phyloP scores from a whole-genome alignment of 2,329 filamentous ascomycete genomes.

The Parastagonospora avenae region DNA sequence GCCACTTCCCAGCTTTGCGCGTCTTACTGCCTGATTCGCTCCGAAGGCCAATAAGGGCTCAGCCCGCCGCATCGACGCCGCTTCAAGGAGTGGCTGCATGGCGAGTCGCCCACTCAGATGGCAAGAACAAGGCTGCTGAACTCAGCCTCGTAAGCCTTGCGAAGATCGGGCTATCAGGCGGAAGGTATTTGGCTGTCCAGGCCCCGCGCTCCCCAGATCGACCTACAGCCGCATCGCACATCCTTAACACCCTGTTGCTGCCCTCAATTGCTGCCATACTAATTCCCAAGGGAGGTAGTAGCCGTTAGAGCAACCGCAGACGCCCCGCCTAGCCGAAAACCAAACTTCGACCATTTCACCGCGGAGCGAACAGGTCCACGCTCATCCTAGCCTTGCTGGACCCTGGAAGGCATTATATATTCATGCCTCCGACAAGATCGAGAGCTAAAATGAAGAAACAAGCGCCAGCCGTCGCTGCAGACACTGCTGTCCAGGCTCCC shows the following conservation, averaged over 20 bases:
- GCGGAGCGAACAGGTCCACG: constrained; percentile 12
- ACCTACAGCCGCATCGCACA: constrained; percentile 26
- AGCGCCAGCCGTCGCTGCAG: constrained; percentile 26
- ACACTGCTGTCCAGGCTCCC: constrained; percentile 27
- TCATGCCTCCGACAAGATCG: constrained; percentile 42
- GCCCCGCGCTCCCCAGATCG: constrained; percentile 37
- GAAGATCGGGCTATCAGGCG: constrained; percentile 45
- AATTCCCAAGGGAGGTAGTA: constrained; percentile 29
- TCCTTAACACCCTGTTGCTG: constrained; percentile 25
- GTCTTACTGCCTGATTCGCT: constrained; percentile 35
- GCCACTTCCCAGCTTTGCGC: constrained; percentile 27
- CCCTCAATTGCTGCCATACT: constrained; percentile 15
- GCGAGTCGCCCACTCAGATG: constrained; percentile 43
- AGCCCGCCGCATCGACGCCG: constrained; percentile 42
- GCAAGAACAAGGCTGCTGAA: constrained; percentile 46
- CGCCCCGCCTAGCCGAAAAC: constrained; percentile 37
- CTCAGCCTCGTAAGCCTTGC: constrained; percentile 45
- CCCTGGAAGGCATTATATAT: constrained; percentile 15
- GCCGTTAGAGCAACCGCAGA: constrained; percentile 31
- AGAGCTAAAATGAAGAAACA: constrained; percentile 44
- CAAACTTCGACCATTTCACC: constrained; percentile 24
- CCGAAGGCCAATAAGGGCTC: constrained; percentile 41
- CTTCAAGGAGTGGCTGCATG: constrained; percentile 44
- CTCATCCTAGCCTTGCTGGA: constrained; percentile 17
- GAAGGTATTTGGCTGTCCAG: constrained; percentile 38